Conservation (phyloP, 1,284 basidiomycete species). For the Ustilago tritici region DNA sequence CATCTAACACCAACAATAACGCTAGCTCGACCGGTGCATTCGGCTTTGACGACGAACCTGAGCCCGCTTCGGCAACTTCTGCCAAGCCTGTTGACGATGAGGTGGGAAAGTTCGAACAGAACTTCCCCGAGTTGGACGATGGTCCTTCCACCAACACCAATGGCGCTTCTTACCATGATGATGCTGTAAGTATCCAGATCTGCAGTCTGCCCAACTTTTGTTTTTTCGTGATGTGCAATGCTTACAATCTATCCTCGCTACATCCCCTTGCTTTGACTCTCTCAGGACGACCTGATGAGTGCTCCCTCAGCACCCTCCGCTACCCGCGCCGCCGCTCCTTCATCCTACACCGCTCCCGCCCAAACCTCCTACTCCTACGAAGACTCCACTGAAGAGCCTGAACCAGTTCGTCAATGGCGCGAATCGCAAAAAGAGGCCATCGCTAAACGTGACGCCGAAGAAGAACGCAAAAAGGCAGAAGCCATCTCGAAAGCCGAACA, state of each 20-base stretch:
- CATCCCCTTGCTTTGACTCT: not conserved
- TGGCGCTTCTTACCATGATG: slow-evolving; percentile 30
- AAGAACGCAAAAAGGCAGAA: slow-evolving; percentile 83
- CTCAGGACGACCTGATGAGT: slow-evolving; percentile 68
- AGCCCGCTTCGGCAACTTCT: slow-evolving; percentile 16
- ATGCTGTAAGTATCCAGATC: slow-evolving; percentile 23
- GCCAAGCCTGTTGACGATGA: slow-evolving; percentile 74
- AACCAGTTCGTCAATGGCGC: slow-evolving; percentile 77
- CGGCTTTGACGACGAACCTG: slow-evolving; percentile 38
- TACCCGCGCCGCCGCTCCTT: slow-evolving; percentile 12
- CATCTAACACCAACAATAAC: slow-evolving; percentile 16
- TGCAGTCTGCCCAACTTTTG: not conserved
- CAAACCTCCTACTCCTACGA: slow-evolving; percentile 38
- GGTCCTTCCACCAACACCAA: slow-evolving; percentile 23
- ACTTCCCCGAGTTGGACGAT: slow-evolving; percentile 86
- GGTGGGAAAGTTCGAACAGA: slow-evolving; percentile 87
- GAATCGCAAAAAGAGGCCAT: slow-evolving; percentile 89
- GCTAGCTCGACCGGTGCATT: slow-evolving; percentile 16
- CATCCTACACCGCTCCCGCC: slow-evolving; percentile 6
- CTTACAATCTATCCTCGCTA: not conserved
- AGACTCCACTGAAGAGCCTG: slow-evolving; percentile 60
- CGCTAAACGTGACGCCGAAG: slow-evolving; percentile 81
- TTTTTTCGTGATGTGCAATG: not conserved
- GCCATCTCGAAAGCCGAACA: slow-evolving; percentile 89
- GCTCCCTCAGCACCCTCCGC: slow-evolving; percentile 63